Conservation (phyloP, 139 green algal genomes). For the Deuterostichococcus epilithicus region DNA sequence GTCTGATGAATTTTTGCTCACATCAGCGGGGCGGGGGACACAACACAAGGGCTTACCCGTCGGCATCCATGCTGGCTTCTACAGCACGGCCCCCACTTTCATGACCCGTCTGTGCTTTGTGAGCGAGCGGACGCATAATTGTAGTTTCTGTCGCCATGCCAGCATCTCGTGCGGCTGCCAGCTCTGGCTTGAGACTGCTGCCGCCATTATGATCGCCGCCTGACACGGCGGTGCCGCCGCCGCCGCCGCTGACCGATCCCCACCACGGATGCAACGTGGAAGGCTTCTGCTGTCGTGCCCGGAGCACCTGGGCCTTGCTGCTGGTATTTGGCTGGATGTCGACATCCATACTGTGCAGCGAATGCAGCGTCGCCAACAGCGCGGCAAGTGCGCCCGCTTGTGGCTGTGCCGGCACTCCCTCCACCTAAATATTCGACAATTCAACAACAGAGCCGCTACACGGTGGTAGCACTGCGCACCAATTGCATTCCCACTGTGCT, state of each 20-base stretch:
- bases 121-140: too few relatives aligned
- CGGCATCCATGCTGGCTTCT: too few relatives aligned
- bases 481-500: too few relatives aligned
- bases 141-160: neutral
- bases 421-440: neutral
- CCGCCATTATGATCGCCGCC: too few relatives aligned
- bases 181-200: neutral
- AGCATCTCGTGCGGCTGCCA: neutral
- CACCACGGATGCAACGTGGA: neutral
- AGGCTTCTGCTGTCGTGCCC: neutral
- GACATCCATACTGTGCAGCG: neutral
- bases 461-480: too few relatives aligned
- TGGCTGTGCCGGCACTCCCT: neutral
- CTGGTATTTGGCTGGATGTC: neutral
- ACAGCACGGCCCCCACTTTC: too few relatives aligned
- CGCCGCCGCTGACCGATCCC: too few relatives aligned
- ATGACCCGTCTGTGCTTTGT: too few relatives aligned
- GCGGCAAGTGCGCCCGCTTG: neutral
- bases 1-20: too few relatives aligned
- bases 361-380: neutral
- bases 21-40: too few relatives aligned
- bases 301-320: neutral
- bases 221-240: neutral
- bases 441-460: too few relatives aligned
- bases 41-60: too few relatives aligned